A percentile compares a stretch with the other conserved stretches of the same genome.
These are phyloP conservation scores for Botrytis fragariae DNA, from an alignment of 2,329 filamentous ascomycete species.

Conservation along the genomic window DNA sequence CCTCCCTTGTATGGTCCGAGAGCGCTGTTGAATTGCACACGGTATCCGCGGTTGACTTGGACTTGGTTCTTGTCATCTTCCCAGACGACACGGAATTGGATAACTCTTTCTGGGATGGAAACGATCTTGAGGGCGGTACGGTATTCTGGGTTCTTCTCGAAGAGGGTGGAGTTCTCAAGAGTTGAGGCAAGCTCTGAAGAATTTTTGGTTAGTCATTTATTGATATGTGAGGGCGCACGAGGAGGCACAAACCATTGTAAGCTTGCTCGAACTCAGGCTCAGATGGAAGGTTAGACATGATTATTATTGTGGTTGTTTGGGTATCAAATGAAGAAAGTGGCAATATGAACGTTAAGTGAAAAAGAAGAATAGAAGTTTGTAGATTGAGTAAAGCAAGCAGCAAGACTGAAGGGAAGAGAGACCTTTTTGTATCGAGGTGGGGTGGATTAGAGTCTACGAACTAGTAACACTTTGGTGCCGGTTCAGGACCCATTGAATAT, in stretches of 20 bases:
- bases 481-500: conserved; percentile 4
- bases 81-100: conserved; percentile 98
- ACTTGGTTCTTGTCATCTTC: conserved; percentile 87
- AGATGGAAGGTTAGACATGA: conserved; percentile 77
- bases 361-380: not conserved
- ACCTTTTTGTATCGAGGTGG: conserved; percentile 19
- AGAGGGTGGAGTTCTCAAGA: conserved; percentile 89
- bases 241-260: conserved; percentile 69
- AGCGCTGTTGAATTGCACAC: conserved; percentile 98
- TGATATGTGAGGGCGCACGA: not conserved
- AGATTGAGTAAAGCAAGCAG: not conserved
- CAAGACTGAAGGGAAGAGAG: not conserved
- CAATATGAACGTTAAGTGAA: not conserved
- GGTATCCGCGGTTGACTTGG: conserved; percentile 91
- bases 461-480: conserved; percentile 14
- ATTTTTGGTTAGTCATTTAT: conserved; percentile 7
- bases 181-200: conserved; percentile 83
- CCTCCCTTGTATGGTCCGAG: conserved; percentile 98
- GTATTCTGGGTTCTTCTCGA: conserved; percentile 93
- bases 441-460: not conserved
- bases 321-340: conserved; percentile 1
- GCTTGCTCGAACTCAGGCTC: conserved; percentile 99
- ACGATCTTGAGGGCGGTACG: conserved; percentile 83
- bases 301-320: conserved; percentile 18
- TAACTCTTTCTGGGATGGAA: conserved; percentile 88